Percentiles rank a stretch among this genome's conserved stretches.
phyloP scores from a whole-genome alignment of 2,329 filamentous ascomycete genomes.

The Phaeosphaeria sp. region DNA sequence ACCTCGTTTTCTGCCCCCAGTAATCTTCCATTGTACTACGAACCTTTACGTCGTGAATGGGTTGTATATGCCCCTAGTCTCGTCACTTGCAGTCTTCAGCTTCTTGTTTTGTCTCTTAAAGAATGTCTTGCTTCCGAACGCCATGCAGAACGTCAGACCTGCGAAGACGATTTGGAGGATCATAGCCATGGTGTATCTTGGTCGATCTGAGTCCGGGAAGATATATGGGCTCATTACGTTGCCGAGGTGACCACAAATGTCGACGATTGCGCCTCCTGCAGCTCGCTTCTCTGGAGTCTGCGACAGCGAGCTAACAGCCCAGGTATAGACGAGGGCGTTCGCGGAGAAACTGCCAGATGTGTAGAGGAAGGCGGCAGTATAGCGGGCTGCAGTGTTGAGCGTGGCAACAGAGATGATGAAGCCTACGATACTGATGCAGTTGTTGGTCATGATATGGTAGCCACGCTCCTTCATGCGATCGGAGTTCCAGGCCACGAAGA shows the following conservation, averaged over 20 bases:
- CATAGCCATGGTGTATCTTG: conserved; percentile 22
- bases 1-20: no score
- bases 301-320: conserved; percentile 44
- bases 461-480: conserved; percentile 16
- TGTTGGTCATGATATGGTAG: conserved; percentile 18
- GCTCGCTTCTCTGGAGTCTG: conserved; percentile 52
- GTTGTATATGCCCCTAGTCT: conserved; percentile 6
- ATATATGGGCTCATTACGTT: conserved; percentile 53
- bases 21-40: neutral
- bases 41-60: conserved; percentile 13
- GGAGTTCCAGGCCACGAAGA: conserved; percentile 14
- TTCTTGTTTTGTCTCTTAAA: conserved; percentile 18
- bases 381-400: conserved; percentile 20
- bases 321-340: conserved; percentile 47
- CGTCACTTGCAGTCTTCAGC: conserved; percentile 9
- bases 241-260: conserved; percentile 48
- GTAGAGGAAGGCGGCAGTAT: conserved; percentile 41
- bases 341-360: conserved; percentile 42
- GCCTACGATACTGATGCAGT: conserved; percentile 13
- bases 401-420: conserved; percentile 24
- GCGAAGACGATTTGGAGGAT: conserved; percentile 22
- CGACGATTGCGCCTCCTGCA: conserved; percentile 45
- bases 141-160: conserved; percentile 11
- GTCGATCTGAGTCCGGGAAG: conserved; percentile 29
- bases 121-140: conserved; percentile 15